phyloP scores from a whole-genome alignment of 169 alveolate species.

The Plasmodium malariae region DNA sequence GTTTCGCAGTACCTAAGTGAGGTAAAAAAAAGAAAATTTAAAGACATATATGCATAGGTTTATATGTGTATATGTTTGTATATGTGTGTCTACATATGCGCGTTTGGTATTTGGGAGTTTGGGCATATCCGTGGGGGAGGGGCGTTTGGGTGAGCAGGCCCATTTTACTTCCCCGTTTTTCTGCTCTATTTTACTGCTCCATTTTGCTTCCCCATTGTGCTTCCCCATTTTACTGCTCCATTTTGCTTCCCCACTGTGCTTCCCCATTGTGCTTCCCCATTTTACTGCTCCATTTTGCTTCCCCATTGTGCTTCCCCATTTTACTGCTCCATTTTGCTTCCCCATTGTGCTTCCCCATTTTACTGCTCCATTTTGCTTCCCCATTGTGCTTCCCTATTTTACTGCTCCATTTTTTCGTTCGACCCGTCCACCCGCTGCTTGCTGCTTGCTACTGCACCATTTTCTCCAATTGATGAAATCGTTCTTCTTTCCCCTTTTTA shows the following conservation, averaged over 20 bases:
- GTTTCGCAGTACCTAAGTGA: slow-evolving; percentile 59
- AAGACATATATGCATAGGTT: no score
- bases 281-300: no score
- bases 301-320: not conserved
- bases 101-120: not conserved
- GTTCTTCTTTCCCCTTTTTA: not conserved
- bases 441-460: no score
- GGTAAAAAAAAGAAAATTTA: no score
- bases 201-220: not conserved
- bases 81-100: not conserved
- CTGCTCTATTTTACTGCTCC: not conserved
- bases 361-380: not conserved
- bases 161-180: no score
- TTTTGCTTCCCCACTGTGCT: not conserved
- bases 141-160: no score
- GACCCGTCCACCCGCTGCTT: no score
- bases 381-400: no score
- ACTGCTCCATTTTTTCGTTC: no score
- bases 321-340: not conserved
- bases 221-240: not conserved
- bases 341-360: not conserved
- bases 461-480: no score
- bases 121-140: no score
- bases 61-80: not conserved
- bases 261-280: not conserved